Evolutionary conservation across 306 rosid species (phyloP), one percentile per base, ranked within the genome.

Genomic region (Parietaria judaica): DNA sequence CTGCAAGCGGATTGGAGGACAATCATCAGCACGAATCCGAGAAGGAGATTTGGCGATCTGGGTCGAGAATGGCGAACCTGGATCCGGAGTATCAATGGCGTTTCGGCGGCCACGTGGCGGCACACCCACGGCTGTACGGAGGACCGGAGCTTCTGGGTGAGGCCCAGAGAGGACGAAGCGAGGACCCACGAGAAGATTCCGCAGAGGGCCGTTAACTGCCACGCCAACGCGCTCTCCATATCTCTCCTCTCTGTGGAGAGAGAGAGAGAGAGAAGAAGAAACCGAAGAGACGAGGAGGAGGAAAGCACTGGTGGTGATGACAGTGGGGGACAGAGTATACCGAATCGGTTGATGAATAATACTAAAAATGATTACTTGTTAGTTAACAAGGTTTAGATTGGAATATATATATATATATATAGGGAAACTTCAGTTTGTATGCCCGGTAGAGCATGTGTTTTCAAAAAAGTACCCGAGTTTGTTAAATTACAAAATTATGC

Each of bases 71-170:
- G 50, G 35, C 34, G 52, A 65, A 94, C 99, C 94, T 94, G 99
- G 84, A 94, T 86, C 88, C 66, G 83, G 49, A 88, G 74, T 65
- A 84, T 50, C 68, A 79, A 47, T 49, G 88, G 79, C 67, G 72
- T 78, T 64, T 79, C 95, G 23, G 80, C 43, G 11, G 67, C 48
- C 70, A 94, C 97, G 35, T 66, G 84, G 62, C 54, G 80, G 65
- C 75, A 10, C 17, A 83, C 90, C 83, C 81, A 86, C 6, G 97
- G 94, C 60, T 79, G 99, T 12, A 86, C 55, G 34, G 81, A 76
- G 66, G 97, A 94, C 81, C 99, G 72, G 61, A 94, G 79, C 72
- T 72, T 82, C 41, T 64, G 83, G 76, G 95, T 82, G 36, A 84
- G 61, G 69, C 85, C 72, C 63, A 94, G 83, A 56, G 74, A 79